Base-by-base conservation (phyloP, 2,329 filamentous ascomycete genomes). In the Waltergamsia citrina region DNA sequence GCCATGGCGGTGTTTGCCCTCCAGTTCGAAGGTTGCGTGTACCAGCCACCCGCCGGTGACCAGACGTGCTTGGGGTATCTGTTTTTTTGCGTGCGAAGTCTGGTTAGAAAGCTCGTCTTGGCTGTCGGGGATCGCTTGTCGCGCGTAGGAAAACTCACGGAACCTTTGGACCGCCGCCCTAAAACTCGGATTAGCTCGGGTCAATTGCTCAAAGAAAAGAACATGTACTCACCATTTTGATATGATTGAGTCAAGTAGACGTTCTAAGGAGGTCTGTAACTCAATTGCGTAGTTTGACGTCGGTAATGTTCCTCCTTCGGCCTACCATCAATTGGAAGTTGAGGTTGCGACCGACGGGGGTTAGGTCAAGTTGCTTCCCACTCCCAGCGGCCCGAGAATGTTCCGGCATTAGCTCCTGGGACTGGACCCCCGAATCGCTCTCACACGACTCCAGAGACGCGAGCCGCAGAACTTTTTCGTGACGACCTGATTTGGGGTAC, bases 31-130 rank as follows among this genome's bases (percentile, higher is more conserved):
- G 92, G 92, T 59, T 94, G 90, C 35, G 81, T 68, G 64, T 98
- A 98, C 92, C 92, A 98, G 63, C 92, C 92, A 73, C 92, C 92
- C 45, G 90, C 72, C 41, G 92, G 92, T 54, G 92, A 96, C 92
- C 92, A 98, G 73, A 98, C 86, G 72, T 98, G 90, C 73, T 94
- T 95, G 60, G 87, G 88, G 65, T 94, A 94, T 55, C 86, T 94
- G 51, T 43, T 43, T 21, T n/a, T 25, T 20, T 4, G 16, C 18
- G 14, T 35, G 36, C 38, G 14, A 33, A 29, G 31, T 31, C 9
- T 10, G 3, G n/a, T 28, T 12, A 15, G 16, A 14, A 7, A 17
- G 25, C 12, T 6, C 28, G 19, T 20, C 15, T 16, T 30, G 16
- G 29, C 31, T 38, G 34, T 16, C 22, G 40, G 34, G 36, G 29